Conservation (phyloP, 2,329 filamentous ascomycete genomes). For the Geosmithia morbida region DNA sequence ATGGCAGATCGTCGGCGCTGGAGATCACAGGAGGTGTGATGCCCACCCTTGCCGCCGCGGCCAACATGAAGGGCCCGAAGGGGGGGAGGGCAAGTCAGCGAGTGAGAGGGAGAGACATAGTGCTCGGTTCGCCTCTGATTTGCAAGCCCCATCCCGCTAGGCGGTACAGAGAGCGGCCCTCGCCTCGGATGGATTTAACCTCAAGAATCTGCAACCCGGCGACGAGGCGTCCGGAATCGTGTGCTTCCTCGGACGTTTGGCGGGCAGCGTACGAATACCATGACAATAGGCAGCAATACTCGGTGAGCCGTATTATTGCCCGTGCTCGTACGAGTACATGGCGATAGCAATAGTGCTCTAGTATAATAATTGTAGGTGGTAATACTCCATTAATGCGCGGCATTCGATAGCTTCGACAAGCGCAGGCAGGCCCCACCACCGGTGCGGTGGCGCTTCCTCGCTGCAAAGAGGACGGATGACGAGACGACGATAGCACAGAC, state of each 20-base stretch:
- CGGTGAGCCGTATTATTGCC: too few species aligned
- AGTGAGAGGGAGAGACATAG: not conserved
- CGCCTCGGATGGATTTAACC: too few species aligned
- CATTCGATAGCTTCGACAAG: not conserved
- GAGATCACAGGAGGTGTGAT: constrained; percentile 4
- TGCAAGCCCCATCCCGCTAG: not conserved
- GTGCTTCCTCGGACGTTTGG: too few species aligned
- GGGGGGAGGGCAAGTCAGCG: not conserved
- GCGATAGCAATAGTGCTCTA: too few species aligned
- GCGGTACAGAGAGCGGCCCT: too few species aligned
- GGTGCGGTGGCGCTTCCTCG: not conserved
- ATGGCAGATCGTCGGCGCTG: constrained; percentile 3
- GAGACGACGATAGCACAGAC: too few species aligned
- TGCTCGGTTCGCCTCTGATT: not conserved
- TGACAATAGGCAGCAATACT: too few species aligned
- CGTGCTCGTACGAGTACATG: not conserved
- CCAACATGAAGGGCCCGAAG: not conserved
- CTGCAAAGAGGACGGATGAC: too few species aligned
- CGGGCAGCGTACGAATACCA: too few species aligned
- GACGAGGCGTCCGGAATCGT: too few species aligned
- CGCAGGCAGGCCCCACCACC: not conserved
- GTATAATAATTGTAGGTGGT: not conserved
- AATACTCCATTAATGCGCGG: not conserved
- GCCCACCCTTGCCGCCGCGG: not conserved
- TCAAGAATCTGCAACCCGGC: too few species aligned